Base-by-base conservation (phyloP, 2,329 filamentous ascomycete species). In the Cercospora sojina region DNA sequence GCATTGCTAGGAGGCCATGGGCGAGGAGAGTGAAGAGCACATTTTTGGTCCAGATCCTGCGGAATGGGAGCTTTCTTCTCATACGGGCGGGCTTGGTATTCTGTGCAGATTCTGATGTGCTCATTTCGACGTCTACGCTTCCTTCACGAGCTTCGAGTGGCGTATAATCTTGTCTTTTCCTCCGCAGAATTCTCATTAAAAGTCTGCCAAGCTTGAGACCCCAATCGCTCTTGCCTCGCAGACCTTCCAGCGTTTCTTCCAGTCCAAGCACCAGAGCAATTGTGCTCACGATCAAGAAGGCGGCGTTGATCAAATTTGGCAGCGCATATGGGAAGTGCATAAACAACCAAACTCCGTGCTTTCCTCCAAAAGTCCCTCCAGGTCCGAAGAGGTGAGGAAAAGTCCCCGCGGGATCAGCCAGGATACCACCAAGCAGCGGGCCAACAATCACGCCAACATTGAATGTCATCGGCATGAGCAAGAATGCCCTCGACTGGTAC, bases 261-360 rank as follows among this genome's bases (percentile, higher is more conserved):
- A 92, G 81, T 12, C 87, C 88, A 25, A 91, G 80, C 64, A 90
- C 80, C 2, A 90, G 83, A 1, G 83, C 79, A 4, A 84, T 59
- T 0, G 85, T 83, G 0, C 87, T 86, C 1, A 80, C 73, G 3
- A 86, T 76, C 10, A 92, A 83, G 64, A 90, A 87, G 0, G 83
- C 67, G 1, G 86, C 87, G 72, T 87, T 91, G 59, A 91, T 80
- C 0, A 92, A 77, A 72, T 90, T 91, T 0, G 90, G 90, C 43
- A 92, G 79, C 1, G 88, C 88, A 77, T 89, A 92, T 0, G 90
- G 90, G 77, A 87, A 91, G 20, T 79, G 81, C 82, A 90, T 86
- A 87, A 90, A 91, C 68, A 82, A 78, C 38, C 68, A 65, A 1
- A 88, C 87, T 0, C 87, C 88, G 56, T 83, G 67, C 62, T 84